Base-by-base conservation (phyloP, 768 basidiomycete species). In the Tremella mesenterica region DNA sequence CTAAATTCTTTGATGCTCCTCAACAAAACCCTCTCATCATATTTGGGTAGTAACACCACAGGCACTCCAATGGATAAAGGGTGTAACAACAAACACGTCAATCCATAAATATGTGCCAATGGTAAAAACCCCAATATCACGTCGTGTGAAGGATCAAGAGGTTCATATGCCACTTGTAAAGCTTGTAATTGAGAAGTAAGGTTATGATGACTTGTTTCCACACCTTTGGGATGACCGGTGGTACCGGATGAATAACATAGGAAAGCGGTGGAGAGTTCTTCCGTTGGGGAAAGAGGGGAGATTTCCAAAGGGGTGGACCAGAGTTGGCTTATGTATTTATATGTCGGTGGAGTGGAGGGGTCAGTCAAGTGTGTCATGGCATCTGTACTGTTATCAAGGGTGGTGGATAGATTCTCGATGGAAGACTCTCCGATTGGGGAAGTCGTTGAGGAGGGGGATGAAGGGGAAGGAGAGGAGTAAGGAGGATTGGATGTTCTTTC, bases 1-100 rank as follows among this genome's bases (percentile, higher is more conserved):
- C 55, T 25, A 10, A 63, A 57, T 41, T 56, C 53, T 38, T 64
- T 43, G 44, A 93, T 80, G 45, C 80, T 76, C 10, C 77, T 75
- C 57, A 86, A 84, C 63, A 86, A 87, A 48, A 75, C 69, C 0
- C 75, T 75, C 0, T 86, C 84, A 58, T 90, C 85, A 67, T 91
- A 92, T 29, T 80, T 80, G 1, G 79, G 71, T 68, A 85, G 52
- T 30, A 74, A 55, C 27, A 75, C 61, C 23, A 72, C 63, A 1
- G 73, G 69, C 13, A 69, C 61, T 10, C 67, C 67, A n/a, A 47
- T 53, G 12, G 61, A 60, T 5, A 73, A 59, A 0, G 72, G 71
- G n/a, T 66, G 60, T 25, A 66, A 61, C 14, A 26, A 14, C 23
- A 45, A 21, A 29, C 30, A 41, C 58, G 49, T 59, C 72, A 75